Evolutionary conservation across 1,139 yeast species (phyloP).

Genomic region (Suhomyces terraborum): DNA sequence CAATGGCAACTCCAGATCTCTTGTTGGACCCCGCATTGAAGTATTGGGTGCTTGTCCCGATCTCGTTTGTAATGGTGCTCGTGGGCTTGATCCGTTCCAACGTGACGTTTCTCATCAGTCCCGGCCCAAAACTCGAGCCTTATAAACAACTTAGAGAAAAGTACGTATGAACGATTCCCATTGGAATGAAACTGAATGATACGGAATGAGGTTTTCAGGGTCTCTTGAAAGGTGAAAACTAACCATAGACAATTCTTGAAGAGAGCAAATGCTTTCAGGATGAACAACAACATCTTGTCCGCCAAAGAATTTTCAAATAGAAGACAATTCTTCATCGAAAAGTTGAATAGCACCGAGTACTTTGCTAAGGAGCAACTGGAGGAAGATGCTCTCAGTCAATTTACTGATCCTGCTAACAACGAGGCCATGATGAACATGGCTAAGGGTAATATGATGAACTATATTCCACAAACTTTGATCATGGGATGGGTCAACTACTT

Average conservation of each 20-base stretch:
- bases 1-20: conserved; percentile 31
- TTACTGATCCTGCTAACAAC: conserved; percentile 68
- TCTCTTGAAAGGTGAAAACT: too few relatives aligned
- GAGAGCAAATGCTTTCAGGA: conserved; percentile 56
- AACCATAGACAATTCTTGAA: conserved; percentile 49
- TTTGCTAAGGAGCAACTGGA: conserved; percentile 42
- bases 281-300: conserved; percentile 50
- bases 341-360: conserved; percentile 54
- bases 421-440: conserved; percentile 82
- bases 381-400: conserved; percentile 57
- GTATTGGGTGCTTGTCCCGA: conserved; percentile 90
- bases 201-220: too few relatives aligned
- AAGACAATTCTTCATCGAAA: conserved; percentile 44
- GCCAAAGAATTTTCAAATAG: conserved; percentile 50
- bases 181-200: too few relatives aligned
- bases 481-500: conserved; percentile 97
- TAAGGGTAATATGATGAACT: conserved; percentile 78
- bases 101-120: conserved; percentile 59
- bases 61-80: conserved; percentile 84
- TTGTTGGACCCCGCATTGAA: conserved; percentile 79
- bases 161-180: too few relatives aligned
- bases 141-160: conserved; percentile 62
- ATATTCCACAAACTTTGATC: conserved; percentile 86
- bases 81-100: conserved; percentile 83
- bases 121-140: conserved; percentile 57